Base-by-base conservation (phyloP, 2,329 filamentous ascomycete species). In the Apiospora phragmitis region DNA sequence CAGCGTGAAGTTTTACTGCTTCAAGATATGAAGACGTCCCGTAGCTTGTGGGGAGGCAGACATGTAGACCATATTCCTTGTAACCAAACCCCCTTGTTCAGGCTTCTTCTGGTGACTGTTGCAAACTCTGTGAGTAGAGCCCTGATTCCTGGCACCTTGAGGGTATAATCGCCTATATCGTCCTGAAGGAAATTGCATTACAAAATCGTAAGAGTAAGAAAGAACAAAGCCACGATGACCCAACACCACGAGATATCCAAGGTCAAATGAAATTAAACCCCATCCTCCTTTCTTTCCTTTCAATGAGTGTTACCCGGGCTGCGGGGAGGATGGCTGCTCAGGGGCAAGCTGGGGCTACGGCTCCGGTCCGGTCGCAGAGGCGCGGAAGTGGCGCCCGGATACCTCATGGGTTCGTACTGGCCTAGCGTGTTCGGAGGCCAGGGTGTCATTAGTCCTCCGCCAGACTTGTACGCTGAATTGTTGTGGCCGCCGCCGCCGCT, bases 361-460 rank as follows among this genome's bases (percentile, higher is more conserved):
- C 38, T 67, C 24, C 38, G 38, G 38, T 38, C 38, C 4, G 26
- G 21, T 16, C 14, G 18, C 29, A 45, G 26, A 7, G 65, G 24
- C 12, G 14, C 41, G 24, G 24, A 49, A 14, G 55, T 43, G 32
- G 41, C n/a, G 24, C 62, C 45, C 4, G 65, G 32, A 38, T 70
- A 70, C 47, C 65, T 65, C 69, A 70, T 68, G 14, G 69, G 65
- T 14, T 70, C 66, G 49, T 70, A 68, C 5, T 21, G 62, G 14
- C 24, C 41, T 7, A 26, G 65, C 42, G 32, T 62, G 18, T 47
- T 16, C 26, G 65, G 12, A 7, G 65, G 24, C 42, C 32, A 43
- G 1, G 65, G 18, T 2, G 65, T n/a, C n/a, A 16, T 11, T 8
- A 14, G 9, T 24, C 59, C 29, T 24, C 65, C 65, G 6, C 11